Conservation (phyloP, 108 stramenopile genomes). For the Cylindrotheca closterium region DNA sequence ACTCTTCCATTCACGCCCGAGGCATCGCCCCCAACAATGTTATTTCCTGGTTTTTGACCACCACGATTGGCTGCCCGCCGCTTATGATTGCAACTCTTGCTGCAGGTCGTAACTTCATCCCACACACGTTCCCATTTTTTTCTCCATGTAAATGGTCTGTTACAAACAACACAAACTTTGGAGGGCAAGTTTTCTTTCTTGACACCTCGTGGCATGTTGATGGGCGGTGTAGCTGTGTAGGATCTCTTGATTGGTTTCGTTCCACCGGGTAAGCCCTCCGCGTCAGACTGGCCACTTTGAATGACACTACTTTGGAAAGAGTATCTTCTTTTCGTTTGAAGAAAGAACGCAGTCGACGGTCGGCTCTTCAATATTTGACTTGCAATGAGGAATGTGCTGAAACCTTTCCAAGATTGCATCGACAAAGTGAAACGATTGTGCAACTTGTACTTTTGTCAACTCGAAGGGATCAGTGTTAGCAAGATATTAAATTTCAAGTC, state of each 20-base stretch:
- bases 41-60: background rate
- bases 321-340: too few species aligned
- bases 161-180: conserved; percentile 67
- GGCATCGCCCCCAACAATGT: background rate
- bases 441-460: too few species aligned
- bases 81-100: conserved; percentile 65
- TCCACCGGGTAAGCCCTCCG: too few species aligned
- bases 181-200: conserved; percentile 64
- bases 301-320: too few species aligned
- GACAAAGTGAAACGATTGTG: too few species aligned
- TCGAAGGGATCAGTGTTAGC: too few species aligned
- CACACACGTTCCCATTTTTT: conserved; percentile 90
- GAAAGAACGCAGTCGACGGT: too few species aligned
- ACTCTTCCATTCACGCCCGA: conserved; percentile 1
- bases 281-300: too few species aligned
- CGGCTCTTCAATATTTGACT: too few species aligned
- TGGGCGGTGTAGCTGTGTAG: background rate
- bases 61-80: conserved; percentile 15
- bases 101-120: conserved; percentile 83
- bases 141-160: conserved; percentile 74
- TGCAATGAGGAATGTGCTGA: too few species aligned
- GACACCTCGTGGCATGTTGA: conserved; percentile 7
- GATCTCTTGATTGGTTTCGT: background rate
- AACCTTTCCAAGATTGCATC: too few species aligned
- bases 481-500: too few species aligned